Evolutionary conservation across 2,329 filamentous ascomycete species (phyloP).

Genomic region (Gnomoniopsis sp.): DNA sequence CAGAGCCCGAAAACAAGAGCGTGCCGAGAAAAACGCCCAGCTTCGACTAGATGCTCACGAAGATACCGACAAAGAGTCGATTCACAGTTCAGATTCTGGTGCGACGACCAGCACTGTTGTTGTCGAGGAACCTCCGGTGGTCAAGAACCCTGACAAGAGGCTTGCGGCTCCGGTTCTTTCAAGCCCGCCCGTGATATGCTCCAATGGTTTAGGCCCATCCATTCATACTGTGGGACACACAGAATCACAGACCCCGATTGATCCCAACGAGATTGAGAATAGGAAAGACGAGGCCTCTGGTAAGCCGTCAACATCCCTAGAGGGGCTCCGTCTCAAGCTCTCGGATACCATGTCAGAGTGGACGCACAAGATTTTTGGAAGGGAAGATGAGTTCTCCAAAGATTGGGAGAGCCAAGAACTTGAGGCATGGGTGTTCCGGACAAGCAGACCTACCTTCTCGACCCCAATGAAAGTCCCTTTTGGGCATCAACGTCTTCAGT

Average conservation of each 20-base stretch:
- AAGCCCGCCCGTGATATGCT: too few species aligned
- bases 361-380: constrained; percentile 6
- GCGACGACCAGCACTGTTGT: background rate
- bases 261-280: background rate
- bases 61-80: background rate
- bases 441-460: background rate
- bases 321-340: background rate
- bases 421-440: constrained; percentile 7
- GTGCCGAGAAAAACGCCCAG: background rate
- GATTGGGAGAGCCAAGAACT: constrained; percentile 14
- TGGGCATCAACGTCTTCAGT: constrained; percentile 11
- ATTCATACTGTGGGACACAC: too few species aligned
- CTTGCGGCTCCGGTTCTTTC: background rate
- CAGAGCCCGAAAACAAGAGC: background rate
- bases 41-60: background rate
- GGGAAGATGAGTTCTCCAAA: constrained; percentile 5
- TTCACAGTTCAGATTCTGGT: background rate
- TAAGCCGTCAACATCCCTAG: background rate
- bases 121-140: background rate
- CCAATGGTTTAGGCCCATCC: too few species aligned
- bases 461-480: constrained; percentile 3
- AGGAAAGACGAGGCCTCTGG: background rate
- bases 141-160: background rate
- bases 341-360: background rate
- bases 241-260: background rate